A percentile compares a stretch with the other conserved stretches of the same genome.
Conservation (phyloP, 176 grass and related monocot genomes). For the Thinopyrum elongatum region DNA sequence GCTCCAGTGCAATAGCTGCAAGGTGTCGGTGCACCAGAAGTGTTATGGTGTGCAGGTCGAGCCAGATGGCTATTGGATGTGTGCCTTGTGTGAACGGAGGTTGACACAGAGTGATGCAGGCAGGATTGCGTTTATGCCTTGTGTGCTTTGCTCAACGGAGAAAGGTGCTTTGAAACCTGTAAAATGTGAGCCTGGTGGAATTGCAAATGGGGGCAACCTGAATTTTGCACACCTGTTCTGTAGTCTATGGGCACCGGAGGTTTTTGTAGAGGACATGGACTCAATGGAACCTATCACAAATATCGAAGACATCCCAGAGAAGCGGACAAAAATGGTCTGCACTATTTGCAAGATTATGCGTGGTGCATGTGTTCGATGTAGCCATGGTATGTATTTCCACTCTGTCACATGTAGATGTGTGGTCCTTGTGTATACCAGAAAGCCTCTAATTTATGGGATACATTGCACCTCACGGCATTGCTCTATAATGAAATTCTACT, state of each 20-base stretch:
- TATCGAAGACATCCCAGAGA: constrained; percentile 54
- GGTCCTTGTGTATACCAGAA: neutral
- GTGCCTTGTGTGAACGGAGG: constrained; percentile 59
- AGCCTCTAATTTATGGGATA: neutral
- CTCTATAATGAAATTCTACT: neutral
- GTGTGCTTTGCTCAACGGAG: constrained; percentile 89
- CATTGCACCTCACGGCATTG: neutral
- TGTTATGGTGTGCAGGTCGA: constrained; percentile 89
- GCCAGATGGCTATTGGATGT: constrained; percentile 59
- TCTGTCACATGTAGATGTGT: neutral
- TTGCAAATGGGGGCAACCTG: constrained; percentile 25
- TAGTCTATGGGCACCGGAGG: constrained; percentile 85
- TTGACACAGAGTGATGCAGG: constrained; percentile 43
- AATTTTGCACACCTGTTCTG: constrained; percentile 90
- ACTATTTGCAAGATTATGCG: constrained; percentile 87
- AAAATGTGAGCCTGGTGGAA: constrained; percentile 36
- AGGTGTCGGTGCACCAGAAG: constrained; percentile 84
- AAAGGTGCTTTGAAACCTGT: constrained; percentile 77
- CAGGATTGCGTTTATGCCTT: constrained; percentile 34
- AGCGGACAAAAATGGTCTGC: constrained; percentile 65
- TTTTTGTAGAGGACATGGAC: constrained; percentile 57
- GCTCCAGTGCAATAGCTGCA: constrained; percentile 65
- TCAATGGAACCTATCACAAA: constrained; percentile 74
- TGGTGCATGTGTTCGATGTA: constrained; percentile 89
- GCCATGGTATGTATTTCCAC: constrained; percentile 78